Conservation (phyloP, 1,284 basidiomycete species). For the Irpex sp. region DNA sequence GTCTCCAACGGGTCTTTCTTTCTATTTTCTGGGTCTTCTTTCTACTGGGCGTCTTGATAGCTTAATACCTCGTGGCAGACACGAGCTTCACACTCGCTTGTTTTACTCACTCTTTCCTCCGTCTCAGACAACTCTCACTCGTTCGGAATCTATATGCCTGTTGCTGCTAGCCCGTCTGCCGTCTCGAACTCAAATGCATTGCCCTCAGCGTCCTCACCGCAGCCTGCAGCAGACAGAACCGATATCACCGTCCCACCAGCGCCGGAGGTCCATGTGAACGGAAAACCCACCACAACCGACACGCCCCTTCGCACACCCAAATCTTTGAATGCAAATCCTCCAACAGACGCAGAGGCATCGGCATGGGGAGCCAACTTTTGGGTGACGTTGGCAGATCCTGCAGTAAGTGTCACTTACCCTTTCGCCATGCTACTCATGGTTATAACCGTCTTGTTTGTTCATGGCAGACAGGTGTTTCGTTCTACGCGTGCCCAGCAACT, state of each 20-base stretch:
- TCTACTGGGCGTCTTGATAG: neutral
- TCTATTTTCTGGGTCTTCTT: neutral
- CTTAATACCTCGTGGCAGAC: neutral
- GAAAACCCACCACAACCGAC: slow-evolving; percentile 12
- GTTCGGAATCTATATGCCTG: neutral
- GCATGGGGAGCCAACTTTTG: slow-evolving; percentile 83
- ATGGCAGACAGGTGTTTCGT: slow-evolving; percentile 68
- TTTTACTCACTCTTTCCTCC: neutral
- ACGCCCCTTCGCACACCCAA: slow-evolving; percentile 7
- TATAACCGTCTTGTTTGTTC: neutral
- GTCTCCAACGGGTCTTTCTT: neutral
- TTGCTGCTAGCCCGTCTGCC: neutral
- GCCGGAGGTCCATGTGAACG: slow-evolving; percentile 24
- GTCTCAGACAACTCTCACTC: neutral
- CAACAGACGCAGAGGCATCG: slow-evolving; percentile 31
- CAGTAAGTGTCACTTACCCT: slow-evolving; percentile 41
- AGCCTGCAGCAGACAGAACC: neutral
- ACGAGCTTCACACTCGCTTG: slow-evolving; percentile 1
- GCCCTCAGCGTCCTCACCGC: neutral
- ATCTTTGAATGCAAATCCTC: slow-evolving; percentile 18
- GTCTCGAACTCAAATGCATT: neutral
- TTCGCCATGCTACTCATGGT: slow-evolving; percentile 7
- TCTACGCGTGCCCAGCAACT: slow-evolving; percentile 89
- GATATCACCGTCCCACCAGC: slow-evolving; percentile 5
- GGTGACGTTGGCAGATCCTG: slow-evolving; percentile 79